Evolutionary conservation across 176 grass and related monocot species (phyloP).

Genomic region (Cocos nucifera): DNA sequence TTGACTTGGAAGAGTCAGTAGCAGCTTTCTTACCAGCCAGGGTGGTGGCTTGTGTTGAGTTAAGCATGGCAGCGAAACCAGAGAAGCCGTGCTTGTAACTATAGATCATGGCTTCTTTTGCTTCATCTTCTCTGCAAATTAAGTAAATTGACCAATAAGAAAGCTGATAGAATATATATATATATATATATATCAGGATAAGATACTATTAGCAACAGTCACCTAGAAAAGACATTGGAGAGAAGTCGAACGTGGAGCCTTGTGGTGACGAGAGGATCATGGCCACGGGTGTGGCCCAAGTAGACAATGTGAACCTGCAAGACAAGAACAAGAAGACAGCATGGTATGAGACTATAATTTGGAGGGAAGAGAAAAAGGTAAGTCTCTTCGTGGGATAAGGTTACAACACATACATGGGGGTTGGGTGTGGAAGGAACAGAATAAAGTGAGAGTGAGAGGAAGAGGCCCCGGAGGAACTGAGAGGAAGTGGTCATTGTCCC

Average conservation of each 20-base stretch:
- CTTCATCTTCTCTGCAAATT: slow-evolving; percentile 59
- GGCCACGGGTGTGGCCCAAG: slow-evolving; percentile 56
- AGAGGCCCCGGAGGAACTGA: slow-evolving; percentile 40
- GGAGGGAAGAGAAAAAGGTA: slow-evolving; percentile 20
- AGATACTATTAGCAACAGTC: background rate
- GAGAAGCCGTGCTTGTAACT: slow-evolving; percentile 84
- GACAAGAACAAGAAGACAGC: slow-evolving; percentile 23
- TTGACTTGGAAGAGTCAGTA: background rate
- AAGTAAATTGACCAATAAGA: slow-evolving; percentile 7
- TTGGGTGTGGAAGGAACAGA: slow-evolving; percentile 25
- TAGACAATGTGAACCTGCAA: slow-evolving; percentile 94
- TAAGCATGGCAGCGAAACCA: slow-evolving; percentile 80
- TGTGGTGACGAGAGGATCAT: slow-evolving; percentile 56
- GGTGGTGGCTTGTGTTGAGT: slow-evolving; percentile 62
- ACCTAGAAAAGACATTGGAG: slow-evolving; percentile 68
- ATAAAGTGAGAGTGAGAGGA: slow-evolving; percentile 40
- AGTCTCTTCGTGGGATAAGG: slow-evolving; percentile 21
- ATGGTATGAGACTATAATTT: slow-evolving; percentile 10
- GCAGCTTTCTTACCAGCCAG: slow-evolving; percentile 39
- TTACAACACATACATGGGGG: slow-evolving; percentile 15
- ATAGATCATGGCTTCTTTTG: slow-evolving; percentile 68
- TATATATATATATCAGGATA: too few relatives aligned
- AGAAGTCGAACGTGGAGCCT: slow-evolving; percentile 60
- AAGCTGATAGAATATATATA: slow-evolving; percentile 1
- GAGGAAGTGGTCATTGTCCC: slow-evolving; percentile 61